A percentile compares a stretch with the other conserved stretches of the same genome.
Evolutionary conservation across 345 rosid genomes (phyloP).

Genomic region (Lagerstroemia speciosa): DNA sequence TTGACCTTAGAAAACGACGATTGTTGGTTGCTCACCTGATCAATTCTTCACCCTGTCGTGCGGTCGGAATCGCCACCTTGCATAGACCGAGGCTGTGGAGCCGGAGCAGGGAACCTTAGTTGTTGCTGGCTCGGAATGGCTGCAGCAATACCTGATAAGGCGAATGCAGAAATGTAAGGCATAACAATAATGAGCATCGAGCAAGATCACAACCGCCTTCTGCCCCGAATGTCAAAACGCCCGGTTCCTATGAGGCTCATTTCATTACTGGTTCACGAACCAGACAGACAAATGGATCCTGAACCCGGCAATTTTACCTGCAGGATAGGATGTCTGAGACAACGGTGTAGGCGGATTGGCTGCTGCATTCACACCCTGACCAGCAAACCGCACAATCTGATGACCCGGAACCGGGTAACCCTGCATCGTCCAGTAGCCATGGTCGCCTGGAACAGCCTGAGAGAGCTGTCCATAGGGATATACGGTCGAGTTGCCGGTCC

Average conservation of each 20-base stretch:
- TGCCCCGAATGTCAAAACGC: too few species aligned
- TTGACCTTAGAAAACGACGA: neutral
- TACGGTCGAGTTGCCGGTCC: conserved; percentile 44
- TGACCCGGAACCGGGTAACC: conserved; percentile 71
- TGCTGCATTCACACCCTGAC: conserved; percentile 47
- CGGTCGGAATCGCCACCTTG: conserved; percentile 87
- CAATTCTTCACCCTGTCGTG: conserved; percentile 64
- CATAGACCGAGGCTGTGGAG: conserved; percentile 65
- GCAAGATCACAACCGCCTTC: neutral
- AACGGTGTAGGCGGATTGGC: conserved; percentile 58
- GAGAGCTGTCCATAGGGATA: conserved; percentile 74
- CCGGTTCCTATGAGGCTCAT: too few species aligned
- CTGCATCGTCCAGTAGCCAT: conserved; percentile 53
- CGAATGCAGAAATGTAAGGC: neutral
- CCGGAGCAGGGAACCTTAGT: conserved; percentile 58
- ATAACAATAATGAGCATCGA: neutral
- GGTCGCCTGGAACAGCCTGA: conserved; percentile 56
- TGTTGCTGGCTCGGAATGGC: conserved; percentile 54
- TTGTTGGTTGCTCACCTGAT: conserved; percentile 31
- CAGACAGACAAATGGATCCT: neutral
- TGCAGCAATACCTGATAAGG: conserved; percentile 36
- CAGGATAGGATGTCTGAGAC: conserved; percentile 64
- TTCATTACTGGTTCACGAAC: neutral
- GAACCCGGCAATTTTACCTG: conserved; percentile 23
- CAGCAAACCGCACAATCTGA: conserved; percentile 54